Evolutionary conservation across 345 rosid species (phyloP).

Genomic region (Pistacia integerrima): DNA sequence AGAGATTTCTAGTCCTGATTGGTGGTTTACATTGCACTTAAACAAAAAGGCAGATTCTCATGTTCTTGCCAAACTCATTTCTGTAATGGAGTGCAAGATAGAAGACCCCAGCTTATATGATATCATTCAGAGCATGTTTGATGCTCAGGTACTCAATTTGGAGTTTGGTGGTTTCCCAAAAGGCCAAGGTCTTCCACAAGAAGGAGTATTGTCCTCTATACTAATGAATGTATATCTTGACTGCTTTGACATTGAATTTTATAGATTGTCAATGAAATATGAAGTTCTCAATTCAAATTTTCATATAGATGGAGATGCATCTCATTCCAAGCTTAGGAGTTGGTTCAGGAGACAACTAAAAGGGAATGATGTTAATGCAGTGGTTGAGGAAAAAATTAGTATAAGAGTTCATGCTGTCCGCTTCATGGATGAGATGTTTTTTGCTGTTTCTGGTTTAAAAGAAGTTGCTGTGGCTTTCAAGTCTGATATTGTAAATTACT

Average conservation of each 20-base stretch:
- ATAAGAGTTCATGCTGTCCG: conserved; percentile 70
- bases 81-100: conserved; percentile 62
- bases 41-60: conserved; percentile 52
- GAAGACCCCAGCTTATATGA: conserved; percentile 52
- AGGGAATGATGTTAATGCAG: conserved; percentile 36
- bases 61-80: conserved; percentile 55
- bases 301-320: conserved; percentile 27
- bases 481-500: conserved; percentile 51
- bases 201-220: conserved; percentile 80
- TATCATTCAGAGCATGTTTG: conserved; percentile 66
- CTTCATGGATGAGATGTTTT: conserved; percentile 82
- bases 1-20: conserved; percentile 58
- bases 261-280: conserved; percentile 70
- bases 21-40: conserved; percentile 79
- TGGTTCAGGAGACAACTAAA: conserved; percentile 86
- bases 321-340: conserved; percentile 63
- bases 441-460: conserved; percentile 69
- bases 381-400: conserved; percentile 29
- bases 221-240: conserved; percentile 84
- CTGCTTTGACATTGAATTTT: conserved; percentile 66
- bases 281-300: conserved; percentile 61
- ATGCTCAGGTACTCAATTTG: conserved; percentile 66
- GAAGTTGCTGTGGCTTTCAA: conserved; percentile 56
- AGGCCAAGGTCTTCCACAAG: conserved; percentile 97
- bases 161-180: conserved; percentile 93